Evolutionary conservation across 2,329 filamentous ascomycete genomes (phyloP), one percentile per base, ranked within the genome.

Genomic region (Fusarium verrucosum): DNA sequence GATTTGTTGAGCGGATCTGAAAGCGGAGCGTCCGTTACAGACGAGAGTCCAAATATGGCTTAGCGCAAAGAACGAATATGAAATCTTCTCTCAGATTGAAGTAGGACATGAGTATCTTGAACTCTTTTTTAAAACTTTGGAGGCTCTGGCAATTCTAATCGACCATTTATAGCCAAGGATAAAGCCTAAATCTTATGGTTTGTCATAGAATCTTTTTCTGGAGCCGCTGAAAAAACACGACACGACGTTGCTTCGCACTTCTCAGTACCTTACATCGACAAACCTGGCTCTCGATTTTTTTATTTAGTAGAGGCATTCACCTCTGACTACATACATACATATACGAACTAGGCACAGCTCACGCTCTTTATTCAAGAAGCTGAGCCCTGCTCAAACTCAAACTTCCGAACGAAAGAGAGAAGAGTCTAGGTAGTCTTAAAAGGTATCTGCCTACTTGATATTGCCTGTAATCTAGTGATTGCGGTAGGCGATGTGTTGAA

Each of bases 61-160:
- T 66, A 66, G 63, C 46, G 54, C 11, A 33, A 10, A 17, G n/a
- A 16, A 26, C 20, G 46, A 26, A 19, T 40, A 38, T 66, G 58
- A 66, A 66, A 67, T 66, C 63, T 66, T 66, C 63, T 56, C 52
- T 55, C 38, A 47, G 22, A 28, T 51, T 44, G 23, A 57, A 42
- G 58, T 61, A 61, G 63, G 63, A 67, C 54, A 61, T 46, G 50
- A 35, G 30, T n/a, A 60, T 35, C 58, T 41, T 32, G 35, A 42
- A 63, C 46, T 52, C 36, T 49, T 50, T 49, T 35, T 14, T 26
- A 20, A 45, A 33, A 40, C 25, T 46, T 51, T 49, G 30, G 38
- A 28, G 35, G 37, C 17, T 50, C 10, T 22, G 10, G n/a, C 17
- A 28, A 35, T 22, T 46, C 25, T 45, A 16, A 26, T 16, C 26